Base-by-base conservation (phyloP, 2,329 filamentous ascomycete species). In the Neopestalotiopsis sp. region DNA sequence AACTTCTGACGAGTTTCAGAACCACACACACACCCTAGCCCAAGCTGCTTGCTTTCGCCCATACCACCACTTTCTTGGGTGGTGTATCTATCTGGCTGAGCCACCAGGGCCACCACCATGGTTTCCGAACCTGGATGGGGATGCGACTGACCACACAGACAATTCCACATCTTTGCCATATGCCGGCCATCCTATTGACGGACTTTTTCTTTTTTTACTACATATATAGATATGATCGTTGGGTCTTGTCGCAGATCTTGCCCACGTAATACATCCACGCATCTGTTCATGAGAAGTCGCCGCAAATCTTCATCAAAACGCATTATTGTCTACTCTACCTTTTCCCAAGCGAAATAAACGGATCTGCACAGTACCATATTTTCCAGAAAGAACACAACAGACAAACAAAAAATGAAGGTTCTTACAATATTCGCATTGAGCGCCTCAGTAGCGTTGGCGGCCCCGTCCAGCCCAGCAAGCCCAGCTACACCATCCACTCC, bases 221-320 rank as follows among this genome's bases (percentile, higher is more conserved):
- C 13, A 61, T 64, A 64, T 45, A 64, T 64, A 64, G 42, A 64
- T 14, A 64, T 49, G 38, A 64, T 45, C 38, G 61, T 52, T 64
- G 60, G 60, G 60, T 34, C 60, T 12, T 42, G 61, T 64, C 61
- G 61, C 61, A 64, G 61, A 64, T 64, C 61, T 28, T 28, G 20
- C 6, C 17, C 38, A 64, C 28, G 34, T 52, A 34, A 49, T 64
- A n/a, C 61, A 28, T 20, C 13, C 38, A 32, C 40, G 20, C 38
- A 64, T 38, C 40, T 52, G 6, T 64, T 24, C 30, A 10, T 62
- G 10, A 28, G 40, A 13, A 34, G 28, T 17, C 24, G n/a, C 14
- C 9, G n/a, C 38, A 62, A 12, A 20, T 14, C n/a, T 9, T n/a
- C 38, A 59, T 28, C 10, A 14, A 24, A 14, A 59, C 57, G 57